Percentiles rank a stretch among this genome's conserved stretches.
Evolutionary conservation across 2,329 filamentous ascomycete genomes (phyloP).

Genomic region (Ophiostoma tasmaniense): DNA sequence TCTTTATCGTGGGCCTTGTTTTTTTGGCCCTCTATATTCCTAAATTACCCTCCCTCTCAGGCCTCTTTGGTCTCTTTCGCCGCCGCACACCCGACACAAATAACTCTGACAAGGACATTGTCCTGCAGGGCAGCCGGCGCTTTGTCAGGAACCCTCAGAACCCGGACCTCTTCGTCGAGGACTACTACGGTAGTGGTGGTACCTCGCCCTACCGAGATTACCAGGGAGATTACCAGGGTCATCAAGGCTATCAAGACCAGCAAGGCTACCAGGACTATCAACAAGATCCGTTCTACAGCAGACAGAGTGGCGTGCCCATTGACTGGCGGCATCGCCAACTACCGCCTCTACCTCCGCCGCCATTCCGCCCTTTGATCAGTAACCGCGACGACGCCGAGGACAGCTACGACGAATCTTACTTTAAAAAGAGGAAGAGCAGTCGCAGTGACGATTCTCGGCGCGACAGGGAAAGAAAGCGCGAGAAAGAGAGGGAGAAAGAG

Average conservation of each 20-base stretch:
- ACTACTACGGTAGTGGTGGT: neutral
- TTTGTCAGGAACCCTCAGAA: neutral
- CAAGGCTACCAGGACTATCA: neutral
- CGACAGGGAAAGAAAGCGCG: conserved; percentile 6
- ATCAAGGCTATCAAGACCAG: too few relatives aligned
- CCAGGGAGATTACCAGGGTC: neutral
- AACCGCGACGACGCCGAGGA: conserved; percentile 12
- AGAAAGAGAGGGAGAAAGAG: conserved; percentile 7
- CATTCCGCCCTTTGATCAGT: conserved; percentile 8
- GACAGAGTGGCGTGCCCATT: conserved; percentile 7
- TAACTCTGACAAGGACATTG: conserved; percentile 4
- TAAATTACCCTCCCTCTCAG: conserved; percentile 21
- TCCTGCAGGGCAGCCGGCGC: conserved; percentile 8
- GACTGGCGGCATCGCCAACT: conserved; percentile 19
- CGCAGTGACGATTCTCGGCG: conserved; percentile 6
- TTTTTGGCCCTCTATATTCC: conserved; percentile 44
- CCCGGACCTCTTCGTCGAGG: conserved; percentile 17
- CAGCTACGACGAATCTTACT: neutral
- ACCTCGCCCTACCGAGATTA: conserved; percentile 4
- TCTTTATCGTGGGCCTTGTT: conserved; percentile 40
- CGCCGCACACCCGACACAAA: conserved; percentile 13
- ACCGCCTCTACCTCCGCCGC: conserved; percentile 17
- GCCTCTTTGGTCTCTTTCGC: conserved; percentile 22
- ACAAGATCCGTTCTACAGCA: neutral
- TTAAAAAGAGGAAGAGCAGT: conserved; percentile 6